These are phyloP conservation scores for Blastocrithidia nonstop DNA, from an alignment of 208 protist genomes.

Conservation along the genomic window DNA sequence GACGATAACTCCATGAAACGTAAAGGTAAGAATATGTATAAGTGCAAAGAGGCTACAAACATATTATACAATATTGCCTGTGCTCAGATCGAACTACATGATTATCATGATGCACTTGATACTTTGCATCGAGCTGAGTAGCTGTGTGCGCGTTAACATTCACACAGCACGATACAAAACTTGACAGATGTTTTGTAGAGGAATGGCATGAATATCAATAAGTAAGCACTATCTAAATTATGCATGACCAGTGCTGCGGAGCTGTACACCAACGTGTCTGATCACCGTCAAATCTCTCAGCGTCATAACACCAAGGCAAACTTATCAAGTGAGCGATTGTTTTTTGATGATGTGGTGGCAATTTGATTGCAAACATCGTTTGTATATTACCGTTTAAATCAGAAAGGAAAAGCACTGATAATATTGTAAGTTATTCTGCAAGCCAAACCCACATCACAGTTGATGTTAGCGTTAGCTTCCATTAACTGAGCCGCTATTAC, in stretches of 20 bases:
- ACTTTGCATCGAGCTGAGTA: conserved; percentile 51
- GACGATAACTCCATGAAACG: conserved; percentile 36
- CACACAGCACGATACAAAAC: conserved; percentile 20
- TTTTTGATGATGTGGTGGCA: conserved; percentile 62
- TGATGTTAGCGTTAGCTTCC: conserved; percentile 46
- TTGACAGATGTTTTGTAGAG: conserved; percentile 30
- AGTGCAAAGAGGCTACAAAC: conserved; percentile 53
- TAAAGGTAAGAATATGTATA: no score
- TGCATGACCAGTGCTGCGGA: background rate
- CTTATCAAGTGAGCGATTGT: conserved; percentile 27
- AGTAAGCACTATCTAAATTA: conserved; percentile 9
- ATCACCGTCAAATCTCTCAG: conserved; percentile 1
- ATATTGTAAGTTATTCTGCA: conserved; percentile 36
- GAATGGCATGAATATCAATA: conserved; percentile 11
- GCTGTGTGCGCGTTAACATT: conserved; percentile 25
- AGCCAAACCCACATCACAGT: conserved; percentile 32
- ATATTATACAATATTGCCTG: conserved; percentile 67
- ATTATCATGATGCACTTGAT: conserved; percentile 27
- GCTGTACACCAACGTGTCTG: conserved; percentile 4
- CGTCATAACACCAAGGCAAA: background rate
- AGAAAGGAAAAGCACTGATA: conserved; percentile 25
- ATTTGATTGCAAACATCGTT: conserved; percentile 78
- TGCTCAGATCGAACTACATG: conserved; percentile 39
- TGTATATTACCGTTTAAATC: conserved; percentile 21
- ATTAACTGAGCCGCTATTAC: conserved; percentile 56